Percentiles rank a stretch among this genome's conserved stretches.
Evolutionary conservation across 306 rosid species (phyloP).

Genomic region (Ammopiptanthus mongolicus): DNA sequence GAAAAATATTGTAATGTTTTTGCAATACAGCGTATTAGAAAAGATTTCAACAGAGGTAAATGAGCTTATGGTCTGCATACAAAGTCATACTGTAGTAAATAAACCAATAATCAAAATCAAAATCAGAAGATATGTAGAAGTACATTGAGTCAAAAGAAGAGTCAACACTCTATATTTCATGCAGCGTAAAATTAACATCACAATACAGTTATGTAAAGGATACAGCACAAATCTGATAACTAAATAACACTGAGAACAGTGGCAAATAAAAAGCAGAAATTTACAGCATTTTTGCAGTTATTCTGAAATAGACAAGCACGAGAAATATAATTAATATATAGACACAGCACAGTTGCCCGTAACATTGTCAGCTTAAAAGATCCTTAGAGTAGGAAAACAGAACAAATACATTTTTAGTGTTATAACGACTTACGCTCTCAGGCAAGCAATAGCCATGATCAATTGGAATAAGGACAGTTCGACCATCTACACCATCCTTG

Average conservation of each 20-base stretch:
- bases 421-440: slow-evolving; percentile 41
- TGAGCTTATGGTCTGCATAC: neutral
- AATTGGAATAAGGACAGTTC: slow-evolving; percentile 49
- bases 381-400: neutral
- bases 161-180: neutral
- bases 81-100: neutral
- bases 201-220: neutral
- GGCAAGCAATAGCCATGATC: slow-evolving; percentile 69
- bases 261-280: neutral
- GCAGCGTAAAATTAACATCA: neutral
- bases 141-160: neutral
- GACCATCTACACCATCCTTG: slow-evolving; percentile 34
- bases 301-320: neutral
- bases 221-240: neutral
- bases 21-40: neutral
- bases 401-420: neutral
- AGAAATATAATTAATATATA: slow-evolving; percentile 3
- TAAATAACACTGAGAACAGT: neutral
- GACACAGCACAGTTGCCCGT: neutral
- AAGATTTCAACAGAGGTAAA: neutral
- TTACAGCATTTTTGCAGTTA: neutral
- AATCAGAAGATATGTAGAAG: neutral
- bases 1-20: neutral
- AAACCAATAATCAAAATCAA: neutral
- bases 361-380: slow-evolving; percentile 12